phyloP scores from a whole-genome alignment of 495 filamentous ascomycete species.

The Aspergillus olivimuriae region DNA sequence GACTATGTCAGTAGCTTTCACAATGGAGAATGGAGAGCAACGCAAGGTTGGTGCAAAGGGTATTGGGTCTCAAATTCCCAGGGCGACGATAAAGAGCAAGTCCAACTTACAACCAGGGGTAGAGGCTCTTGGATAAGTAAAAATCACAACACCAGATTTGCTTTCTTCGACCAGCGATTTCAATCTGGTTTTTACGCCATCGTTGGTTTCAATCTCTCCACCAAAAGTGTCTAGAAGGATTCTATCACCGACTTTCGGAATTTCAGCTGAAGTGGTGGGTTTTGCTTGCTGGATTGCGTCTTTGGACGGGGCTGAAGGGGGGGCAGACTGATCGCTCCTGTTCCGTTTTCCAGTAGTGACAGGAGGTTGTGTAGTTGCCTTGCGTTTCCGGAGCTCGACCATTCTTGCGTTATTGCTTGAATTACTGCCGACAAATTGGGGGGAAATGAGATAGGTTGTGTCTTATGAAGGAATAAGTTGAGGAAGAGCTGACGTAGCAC shows the following conservation, averaged over 20 bases:
- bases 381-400: slow-evolving; percentile 71
- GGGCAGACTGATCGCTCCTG: slow-evolving; percentile 35
- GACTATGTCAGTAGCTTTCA: not conserved
- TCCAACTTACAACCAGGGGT: slow-evolving; percentile 86
- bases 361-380: slow-evolving; percentile 51
- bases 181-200: slow-evolving; percentile 70
- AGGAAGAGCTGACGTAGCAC: too few species aligned
- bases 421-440: too few species aligned
- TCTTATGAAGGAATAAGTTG: too few species aligned
- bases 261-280: slow-evolving; percentile 14
- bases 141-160: slow-evolving; percentile 80
- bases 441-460: too few species aligned
- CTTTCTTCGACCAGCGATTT: slow-evolving; percentile 73
- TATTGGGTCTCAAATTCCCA: too few species aligned
- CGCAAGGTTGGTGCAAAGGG: too few species aligned
- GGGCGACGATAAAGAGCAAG: too few species aligned
- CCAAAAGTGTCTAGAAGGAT: slow-evolving; percentile 69
- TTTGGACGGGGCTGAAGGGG: slow-evolving; percentile 39
- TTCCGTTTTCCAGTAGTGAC: slow-evolving; percentile 48
- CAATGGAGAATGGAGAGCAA: not conserved
- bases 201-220: slow-evolving; percentile 77
- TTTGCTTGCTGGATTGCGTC: slow-evolving; percentile 20
- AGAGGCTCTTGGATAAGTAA: slow-evolving; percentile 93
- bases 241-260: slow-evolving; percentile 42
- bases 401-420: slow-evolving; percentile 24